A percentile compares a stretch with the other conserved stretches of the same genome.
Conservation (phyloP, 2,329 filamentous ascomycete species). For the Ilyonectria robusta region DNA sequence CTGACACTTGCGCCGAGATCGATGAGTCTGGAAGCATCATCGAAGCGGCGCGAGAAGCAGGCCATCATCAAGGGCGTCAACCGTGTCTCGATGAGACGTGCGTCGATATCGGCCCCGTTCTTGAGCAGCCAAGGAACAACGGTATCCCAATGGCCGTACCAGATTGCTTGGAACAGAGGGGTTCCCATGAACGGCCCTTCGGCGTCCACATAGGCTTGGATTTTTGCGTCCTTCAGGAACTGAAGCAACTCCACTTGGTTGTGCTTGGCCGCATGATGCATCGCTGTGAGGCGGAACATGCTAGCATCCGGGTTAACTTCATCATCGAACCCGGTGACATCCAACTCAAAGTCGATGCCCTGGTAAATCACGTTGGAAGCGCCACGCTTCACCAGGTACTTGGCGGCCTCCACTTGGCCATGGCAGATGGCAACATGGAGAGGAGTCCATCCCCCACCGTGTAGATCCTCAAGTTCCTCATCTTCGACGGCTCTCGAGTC, state of each 20-base stretch:
- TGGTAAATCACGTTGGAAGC: conserved; percentile 45
- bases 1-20: conserved; percentile 45
- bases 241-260: conserved; percentile 39
- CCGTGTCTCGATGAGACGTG: conserved; percentile 45
- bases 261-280: conserved; percentile 45
- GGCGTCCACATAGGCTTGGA: conserved; percentile 39
- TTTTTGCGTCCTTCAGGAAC: conserved; percentile 37
- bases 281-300: conserved; percentile 42
- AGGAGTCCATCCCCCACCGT: conserved; percentile 48
- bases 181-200: conserved; percentile 48
- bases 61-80: conserved; percentile 48
- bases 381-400: conserved; percentile 41
- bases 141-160: conserved; percentile 46
- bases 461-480: conserved; percentile 46
- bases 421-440: conserved; percentile 48
- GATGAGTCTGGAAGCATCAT: conserved; percentile 45
- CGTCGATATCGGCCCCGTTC: conserved; percentile 45
- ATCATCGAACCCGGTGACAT: conserved; percentile 41
- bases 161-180: conserved; percentile 46
- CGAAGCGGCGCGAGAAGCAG: conserved; percentile 46
- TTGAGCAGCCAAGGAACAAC: conserved; percentile 46
- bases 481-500: conserved; percentile 46
- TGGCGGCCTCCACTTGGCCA: conserved; percentile 42
- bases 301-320: conserved; percentile 36
- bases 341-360: conserved; percentile 45